Conservation (phyloP, 768 basidiomycete genomes). For the Cyathus striatus region DNA sequence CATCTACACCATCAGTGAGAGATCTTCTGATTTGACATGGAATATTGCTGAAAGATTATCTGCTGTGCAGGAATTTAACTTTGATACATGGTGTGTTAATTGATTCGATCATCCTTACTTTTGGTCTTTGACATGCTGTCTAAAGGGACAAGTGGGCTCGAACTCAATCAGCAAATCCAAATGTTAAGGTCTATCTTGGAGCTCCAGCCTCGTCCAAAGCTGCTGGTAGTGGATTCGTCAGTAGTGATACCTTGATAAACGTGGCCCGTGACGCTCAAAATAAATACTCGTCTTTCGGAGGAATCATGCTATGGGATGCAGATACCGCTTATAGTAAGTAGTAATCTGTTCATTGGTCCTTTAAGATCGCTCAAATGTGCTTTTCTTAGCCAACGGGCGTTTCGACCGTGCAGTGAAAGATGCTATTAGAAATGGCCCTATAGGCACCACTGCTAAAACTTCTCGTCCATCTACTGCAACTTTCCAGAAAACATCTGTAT, state of each 20-base stretch:
- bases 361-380: background rate
- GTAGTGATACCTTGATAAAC: constrained; percentile 32
- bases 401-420: constrained; percentile 48
- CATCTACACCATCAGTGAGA: constrained; percentile 29
- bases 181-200: constrained; percentile 59
- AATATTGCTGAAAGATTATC: constrained; percentile 20
- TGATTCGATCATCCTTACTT: no score
- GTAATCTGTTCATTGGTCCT: constrained; percentile 7
- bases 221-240: constrained; percentile 50
- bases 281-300: constrained; percentile 57
- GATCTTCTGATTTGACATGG: background rate
- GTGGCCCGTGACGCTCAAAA: constrained; percentile 39
- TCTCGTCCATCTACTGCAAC: background rate
- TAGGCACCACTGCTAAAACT: constrained; percentile 6
- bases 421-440: constrained; percentile 24
- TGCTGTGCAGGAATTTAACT: constrained; percentile 32
- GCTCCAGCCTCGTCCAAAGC: constrained; percentile 48
- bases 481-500: constrained; percentile 1
- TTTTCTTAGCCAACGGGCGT: constrained; percentile 33
- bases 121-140: background rate
- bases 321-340: constrained; percentile 36
- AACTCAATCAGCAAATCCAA: constrained; percentile 47
- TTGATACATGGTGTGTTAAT: background rate
- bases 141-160: constrained; percentile 58
- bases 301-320: constrained; percentile 46